Evolutionary conservation across 1,139 yeast genomes (phyloP), one percentile per base, ranked within the genome.

Genomic region (Lodderomyces orthopsilosis): DNA sequence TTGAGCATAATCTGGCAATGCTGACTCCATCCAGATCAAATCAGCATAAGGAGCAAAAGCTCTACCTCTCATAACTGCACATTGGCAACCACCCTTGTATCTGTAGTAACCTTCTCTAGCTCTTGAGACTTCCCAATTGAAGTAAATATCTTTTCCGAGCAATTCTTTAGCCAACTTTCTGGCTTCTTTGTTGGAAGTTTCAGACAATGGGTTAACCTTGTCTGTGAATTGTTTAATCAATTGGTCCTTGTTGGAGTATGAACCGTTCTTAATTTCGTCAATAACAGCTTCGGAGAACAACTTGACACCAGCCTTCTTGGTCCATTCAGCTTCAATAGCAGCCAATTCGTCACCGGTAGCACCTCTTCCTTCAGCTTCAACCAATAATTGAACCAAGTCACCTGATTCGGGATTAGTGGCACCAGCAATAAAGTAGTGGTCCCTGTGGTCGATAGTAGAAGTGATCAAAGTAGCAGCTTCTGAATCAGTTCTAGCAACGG

Each of bases 1-100:
- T 74, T 93, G 98, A 49, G 74, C 78, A 70, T 78, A 91, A 67
- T 90, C 96, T 57, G 98, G 98, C 55, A 88, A 80, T 67, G 94
- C 93, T 51, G 96, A 86, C 75, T 93, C 98, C 98, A 93, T 91
- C 98, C 98, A 93, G 58, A 91, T 85, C 74, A 93, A 77, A 69
- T 93, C 98, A 46, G 95, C 90, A 68, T 85, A 91, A 53, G 97
- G 97, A 47, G 96, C 91, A 65, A 77, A 93, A 35, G 96, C 95
- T 63, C 96, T 83, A 54, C 96, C 98, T 68, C 98, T 85, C 85
- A 89, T 91, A 48, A 91, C 87, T 44, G 98, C 96, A 77, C 97
- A 90, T 74, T 89, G 93, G 50, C 96, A 89, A 60, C 98, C 98
- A 63, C 98, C 98, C 61, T 75, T 75, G 83, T 90, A 91, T 66